These are phyloP conservation scores for Acanthamoeba healyi DNA, from an alignment of 208 protist species.

Conservation along the genomic window DNA sequence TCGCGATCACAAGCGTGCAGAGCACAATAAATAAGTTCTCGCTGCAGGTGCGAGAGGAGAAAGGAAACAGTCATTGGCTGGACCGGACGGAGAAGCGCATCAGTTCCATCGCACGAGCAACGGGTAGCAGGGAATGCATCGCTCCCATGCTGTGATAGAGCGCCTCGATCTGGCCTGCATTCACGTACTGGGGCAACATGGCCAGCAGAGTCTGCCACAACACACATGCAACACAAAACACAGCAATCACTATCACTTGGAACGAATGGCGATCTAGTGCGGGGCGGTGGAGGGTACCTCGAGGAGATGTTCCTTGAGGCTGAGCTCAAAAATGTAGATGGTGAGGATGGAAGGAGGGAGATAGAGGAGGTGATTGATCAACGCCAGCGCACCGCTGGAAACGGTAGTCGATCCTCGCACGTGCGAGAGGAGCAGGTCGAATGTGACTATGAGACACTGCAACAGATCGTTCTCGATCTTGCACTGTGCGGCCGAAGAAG, in stretches of 20 bases:
- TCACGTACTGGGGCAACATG: not conserved
- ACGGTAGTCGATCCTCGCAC: not conserved
- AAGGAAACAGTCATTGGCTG: too few relatives aligned
- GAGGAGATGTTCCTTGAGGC: not conserved
- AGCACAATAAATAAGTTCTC: too few relatives aligned
- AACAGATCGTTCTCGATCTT: slow-evolving; percentile 33
- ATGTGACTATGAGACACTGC: not conserved
- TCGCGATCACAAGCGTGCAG: too few relatives aligned
- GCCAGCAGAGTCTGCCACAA: not conserved
- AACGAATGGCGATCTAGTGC: too few relatives aligned
- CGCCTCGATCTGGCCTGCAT: not conserved
- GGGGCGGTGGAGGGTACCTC: too few relatives aligned
- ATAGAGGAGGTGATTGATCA: not conserved
- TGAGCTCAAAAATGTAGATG: slow-evolving; percentile 24
- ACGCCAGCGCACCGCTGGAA: not conserved
- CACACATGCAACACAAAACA: not conserved
- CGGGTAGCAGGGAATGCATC: not conserved
- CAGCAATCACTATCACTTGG: not conserved
- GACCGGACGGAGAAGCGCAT: not conserved
- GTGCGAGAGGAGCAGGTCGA: not conserved
- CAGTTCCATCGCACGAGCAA: not conserved
- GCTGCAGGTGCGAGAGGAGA: too few relatives aligned
- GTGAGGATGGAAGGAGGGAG: not conserved
- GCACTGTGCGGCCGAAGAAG: not conserved
- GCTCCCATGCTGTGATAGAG: not conserved